Conservation (phyloP, 1,284 basidiomycete genomes). For the Rhodotorula glutinis region DNA sequence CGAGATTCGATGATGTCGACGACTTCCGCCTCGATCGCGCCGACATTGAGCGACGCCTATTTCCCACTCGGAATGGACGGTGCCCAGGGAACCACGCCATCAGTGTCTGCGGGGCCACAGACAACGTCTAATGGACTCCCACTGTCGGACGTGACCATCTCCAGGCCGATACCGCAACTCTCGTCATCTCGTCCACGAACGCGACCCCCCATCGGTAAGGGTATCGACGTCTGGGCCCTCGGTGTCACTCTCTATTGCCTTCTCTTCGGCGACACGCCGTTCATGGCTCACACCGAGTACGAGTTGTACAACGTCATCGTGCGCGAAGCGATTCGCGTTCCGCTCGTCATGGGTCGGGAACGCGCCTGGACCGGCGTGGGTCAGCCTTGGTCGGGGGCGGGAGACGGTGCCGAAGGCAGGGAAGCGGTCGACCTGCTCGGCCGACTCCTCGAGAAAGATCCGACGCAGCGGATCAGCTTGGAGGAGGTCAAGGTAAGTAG, state of each 20-base stretch:
- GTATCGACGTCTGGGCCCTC: constrained; percentile 98
- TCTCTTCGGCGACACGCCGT: constrained; percentile 79
- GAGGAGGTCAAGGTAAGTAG: constrained; percentile 75
- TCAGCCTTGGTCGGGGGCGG: constrained; percentile 44
- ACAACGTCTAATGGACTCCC: constrained; percentile 22
- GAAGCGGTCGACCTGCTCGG: constrained; percentile 70
- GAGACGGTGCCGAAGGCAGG: constrained; percentile 55
- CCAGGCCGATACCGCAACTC: constrained; percentile 31
- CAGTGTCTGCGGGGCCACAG: constrained; percentile 7
- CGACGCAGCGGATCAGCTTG: constrained; percentile 70
- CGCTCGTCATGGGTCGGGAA: constrained; percentile 66
- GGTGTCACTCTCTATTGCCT: constrained; percentile 97
- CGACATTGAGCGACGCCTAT: constrained; percentile 21
- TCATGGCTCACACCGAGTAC: constrained; percentile 66
- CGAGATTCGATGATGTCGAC: constrained; percentile 1
- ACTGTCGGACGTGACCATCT: constrained; percentile 36
- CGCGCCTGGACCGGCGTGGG: constrained; percentile 59
- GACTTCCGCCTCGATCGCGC: constrained; percentile 12
- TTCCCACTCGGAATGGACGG: constrained; percentile 35
- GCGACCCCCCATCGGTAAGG: constrained; percentile 71
- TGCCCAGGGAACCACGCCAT: background rate
- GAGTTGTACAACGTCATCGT: constrained; percentile 81
- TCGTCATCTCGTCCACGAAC: constrained; percentile 24
- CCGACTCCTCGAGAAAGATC: constrained; percentile 78
- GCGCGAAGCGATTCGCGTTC: constrained; percentile 69